These are phyloP conservation scores for Orbilia brochopaga DNA, from an alignment of 2,329 filamentous ascomycete species.

Conservation along the genomic window DNA sequence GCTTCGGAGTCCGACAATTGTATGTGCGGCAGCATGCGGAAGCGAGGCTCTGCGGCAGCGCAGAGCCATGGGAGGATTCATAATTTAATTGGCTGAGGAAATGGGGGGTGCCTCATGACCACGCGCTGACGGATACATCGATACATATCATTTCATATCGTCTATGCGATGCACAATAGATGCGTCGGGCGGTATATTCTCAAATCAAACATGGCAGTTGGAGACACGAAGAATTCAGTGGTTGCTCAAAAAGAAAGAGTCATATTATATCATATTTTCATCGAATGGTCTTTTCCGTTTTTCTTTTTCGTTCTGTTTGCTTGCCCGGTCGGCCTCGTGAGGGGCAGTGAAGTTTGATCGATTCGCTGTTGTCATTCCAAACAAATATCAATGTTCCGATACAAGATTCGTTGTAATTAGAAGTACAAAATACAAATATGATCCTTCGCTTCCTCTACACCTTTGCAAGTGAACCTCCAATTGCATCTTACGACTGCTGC, in stretches of 20 bases:
- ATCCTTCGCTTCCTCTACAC: background rate
- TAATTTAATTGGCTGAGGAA: background rate
- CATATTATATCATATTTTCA: background rate
- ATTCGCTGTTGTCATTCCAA: background rate
- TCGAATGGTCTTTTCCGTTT: background rate
- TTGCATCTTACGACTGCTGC: background rate
- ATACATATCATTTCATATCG: background rate
- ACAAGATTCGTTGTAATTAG: constrained; percentile 22
- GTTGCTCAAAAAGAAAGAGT: background rate
- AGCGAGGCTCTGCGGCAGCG: constrained; percentile 6
- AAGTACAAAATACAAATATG: constrained; percentile 11
- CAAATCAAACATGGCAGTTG: constrained; percentile 1
- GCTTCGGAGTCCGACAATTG: background rate
- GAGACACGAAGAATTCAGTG: background rate
- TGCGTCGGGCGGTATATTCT: background rate
- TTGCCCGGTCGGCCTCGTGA: background rate
- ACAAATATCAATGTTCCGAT: background rate
- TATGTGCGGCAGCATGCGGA: background rate
- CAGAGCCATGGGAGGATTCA: background rate
- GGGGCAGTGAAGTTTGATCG: background rate
- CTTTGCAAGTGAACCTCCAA: background rate
- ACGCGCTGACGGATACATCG: background rate
- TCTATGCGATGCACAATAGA: background rate
- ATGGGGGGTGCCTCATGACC: background rate
- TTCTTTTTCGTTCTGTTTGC: background rate